phyloP scores from a whole-genome alignment of 495 filamentous ascomycete genomes.

The Barbatosphaeria neglecta region DNA sequence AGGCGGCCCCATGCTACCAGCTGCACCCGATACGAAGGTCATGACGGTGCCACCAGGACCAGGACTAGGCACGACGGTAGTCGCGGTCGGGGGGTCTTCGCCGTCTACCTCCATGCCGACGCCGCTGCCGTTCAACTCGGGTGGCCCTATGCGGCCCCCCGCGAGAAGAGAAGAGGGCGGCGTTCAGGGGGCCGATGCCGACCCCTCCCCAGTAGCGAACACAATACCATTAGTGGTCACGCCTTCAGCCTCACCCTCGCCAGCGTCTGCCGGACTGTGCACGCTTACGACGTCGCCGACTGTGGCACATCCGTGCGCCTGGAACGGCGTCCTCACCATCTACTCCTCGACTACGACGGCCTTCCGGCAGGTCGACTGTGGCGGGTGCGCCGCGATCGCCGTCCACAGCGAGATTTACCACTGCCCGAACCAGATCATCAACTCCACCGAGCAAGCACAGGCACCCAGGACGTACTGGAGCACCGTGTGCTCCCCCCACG shows the following conservation, averaged over 20 bases:
- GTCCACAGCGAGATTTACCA: constrained; percentile 5
- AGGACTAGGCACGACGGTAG: too few species aligned
- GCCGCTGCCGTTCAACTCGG: background rate
- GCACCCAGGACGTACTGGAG: constrained; percentile 15
- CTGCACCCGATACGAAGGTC: too few species aligned
- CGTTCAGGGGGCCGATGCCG: background rate
- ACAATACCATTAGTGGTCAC: background rate
- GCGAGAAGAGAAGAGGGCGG: background rate
- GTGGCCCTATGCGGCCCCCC: background rate
- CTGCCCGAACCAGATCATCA: constrained; percentile 17
- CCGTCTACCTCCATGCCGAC: background rate
- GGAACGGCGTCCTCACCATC: constrained; percentile 14
- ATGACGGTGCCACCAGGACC: too few species aligned
- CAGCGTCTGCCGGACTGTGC: constrained; percentile 8
- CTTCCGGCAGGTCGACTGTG: constrained; percentile 14
- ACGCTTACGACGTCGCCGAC: constrained; percentile 12
- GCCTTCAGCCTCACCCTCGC: background rate
- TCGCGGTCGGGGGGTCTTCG: too few species aligned
- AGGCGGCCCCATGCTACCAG: too few species aligned
- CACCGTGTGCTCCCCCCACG: constrained; percentile 8
- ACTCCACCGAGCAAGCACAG: constrained; percentile 1
- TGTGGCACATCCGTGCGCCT: constrained; percentile 9
- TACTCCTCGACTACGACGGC: constrained; percentile 16
- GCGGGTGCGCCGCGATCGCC: constrained; percentile 14
- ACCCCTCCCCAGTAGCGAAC: background rate